Base-by-base conservation (phyloP, 768 basidiomycete genomes). In the Coprinopsis sp. region DNA sequence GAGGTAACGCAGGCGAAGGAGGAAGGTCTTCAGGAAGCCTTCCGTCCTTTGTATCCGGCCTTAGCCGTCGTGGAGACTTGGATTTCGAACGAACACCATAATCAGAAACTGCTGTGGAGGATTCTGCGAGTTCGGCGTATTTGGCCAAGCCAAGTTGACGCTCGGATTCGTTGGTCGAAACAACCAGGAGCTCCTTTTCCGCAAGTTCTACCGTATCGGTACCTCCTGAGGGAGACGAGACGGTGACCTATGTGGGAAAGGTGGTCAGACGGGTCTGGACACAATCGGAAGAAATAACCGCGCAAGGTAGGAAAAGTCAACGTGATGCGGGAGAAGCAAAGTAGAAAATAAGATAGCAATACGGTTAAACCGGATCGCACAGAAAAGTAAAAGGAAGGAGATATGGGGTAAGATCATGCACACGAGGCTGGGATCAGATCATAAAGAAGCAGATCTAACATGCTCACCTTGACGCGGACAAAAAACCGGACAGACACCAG, bases 161-260 rank as follows among this genome's bases (percentile, higher is more conserved):
- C 59, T 89, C 83, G 11, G 76, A 63, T 37, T 81, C 81, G 62
- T 82, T 88, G 1, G 83, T 85, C 13, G 81, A 76, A n/a, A 84
- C 78, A 37, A 87, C 66, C 11, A 70, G 62, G 28, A 90, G 64
- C 58, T 88, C 85, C 53, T 75, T 72, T 48, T 86, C 84, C 33
- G 75, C 77, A 13, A 90, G 77, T 48, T 87, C 87, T 39, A 87
- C 63, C 0, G 79, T 74, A 56, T 87, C 84, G 10, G 80, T 81
- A 21, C 77, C 48, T 25, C 40, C 81, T 22, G 71, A 71, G 23
- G 79, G 65, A 22, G 83, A 74, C 40, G 79, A 65, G 51, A 77
- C 68, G 40, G 66, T 62, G 53, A 77, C 70, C 72, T 79, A 42
- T 12, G 27, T 51, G 29, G 12, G 19, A 27, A 24, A 39, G n/a